Conservation (phyloP, 2,329 filamentous ascomycete species). For the Thelonectria blattea region DNA sequence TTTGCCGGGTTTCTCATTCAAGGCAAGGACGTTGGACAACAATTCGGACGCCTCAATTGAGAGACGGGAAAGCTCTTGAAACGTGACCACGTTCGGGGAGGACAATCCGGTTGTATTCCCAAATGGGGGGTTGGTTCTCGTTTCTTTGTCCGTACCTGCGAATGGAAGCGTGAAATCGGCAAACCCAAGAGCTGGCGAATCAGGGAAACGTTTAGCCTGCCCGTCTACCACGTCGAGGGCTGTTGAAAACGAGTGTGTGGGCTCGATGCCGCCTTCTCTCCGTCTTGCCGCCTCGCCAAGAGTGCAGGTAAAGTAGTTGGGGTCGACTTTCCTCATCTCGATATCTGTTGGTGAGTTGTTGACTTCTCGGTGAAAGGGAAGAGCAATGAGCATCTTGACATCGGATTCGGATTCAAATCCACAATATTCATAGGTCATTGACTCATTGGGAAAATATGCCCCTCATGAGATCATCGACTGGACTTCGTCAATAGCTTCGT, state of each 20-base stretch:
- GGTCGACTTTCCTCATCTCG: slow-evolving; percentile 10
- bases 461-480: background rate
- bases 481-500: background rate
- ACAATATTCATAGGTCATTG: background rate
- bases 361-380: too few species aligned
- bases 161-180: background rate
- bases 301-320: slow-evolving; percentile 66
- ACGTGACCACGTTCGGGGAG: slow-evolving; percentile 23
- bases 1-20: background rate
- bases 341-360: background rate
- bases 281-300: slow-evolving; percentile 59
- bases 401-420: too few species aligned
- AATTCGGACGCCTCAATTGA: slow-evolving; percentile 44
- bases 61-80: slow-evolving; percentile 38
- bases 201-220: slow-evolving; percentile 48
- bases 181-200: background rate
- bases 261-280: slow-evolving; percentile 30
- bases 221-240: slow-evolving; percentile 57
- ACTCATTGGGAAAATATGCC: background rate
- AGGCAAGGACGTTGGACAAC: slow-evolving; percentile 13
- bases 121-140: background rate
- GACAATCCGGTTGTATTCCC: background rate
- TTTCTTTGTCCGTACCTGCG: background rate
- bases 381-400: too few species aligned
- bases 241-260: slow-evolving; percentile 47